Evolutionary conservation across 1,284 basidiomycete species (phyloP), one percentile per base, ranked within the genome.

Genomic region (Apiotrichum laibachii): DNA sequence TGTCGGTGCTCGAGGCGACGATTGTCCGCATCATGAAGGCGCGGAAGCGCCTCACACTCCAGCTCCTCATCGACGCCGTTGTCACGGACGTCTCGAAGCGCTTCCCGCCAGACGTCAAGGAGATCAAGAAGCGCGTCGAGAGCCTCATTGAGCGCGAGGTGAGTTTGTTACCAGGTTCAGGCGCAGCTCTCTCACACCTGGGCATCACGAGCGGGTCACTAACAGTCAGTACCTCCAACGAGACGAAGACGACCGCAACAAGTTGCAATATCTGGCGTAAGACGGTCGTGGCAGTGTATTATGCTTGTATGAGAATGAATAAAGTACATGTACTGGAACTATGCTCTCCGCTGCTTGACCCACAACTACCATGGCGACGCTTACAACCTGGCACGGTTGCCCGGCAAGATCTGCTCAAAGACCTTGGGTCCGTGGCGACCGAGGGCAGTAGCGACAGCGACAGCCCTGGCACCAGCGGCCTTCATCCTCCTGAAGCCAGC

Each of bases 1-100:
- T 89, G 61, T 84, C 88, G 62, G 86, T 88, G 53, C 81, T 98
- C 31, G 93, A 98, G 67, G 92, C 93, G 0, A 92, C 93, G 8
- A 94, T 97, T 65, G 92, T 96, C 40, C 86, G 92, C 3, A 87
- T 95, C 71, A 94, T 97, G 92, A 97, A 97, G 76, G 86, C 86
- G 3, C 85, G 86, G 68, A 96, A 94, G 79, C 87, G 87, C 73
- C 81, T 95, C 70, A 88, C 88, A 75, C 82, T 86, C 39, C 85
- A 86, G 64, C 87, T 88, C 31, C 85, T 96, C 55, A 75, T 81
- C 39, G 80, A 81, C 66, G 75, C 75, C 19, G 78, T 80, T 3
- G 74, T 84, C 85, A 80, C 81, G 71, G 62, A 88, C 48, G 89
- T 97, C 57, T 88, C 87, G 22, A 77, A 77, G 65, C 65, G 72